Conservation (phyloP, 805 yeast species). For the Wickerhamomyces mucosus region DNA sequence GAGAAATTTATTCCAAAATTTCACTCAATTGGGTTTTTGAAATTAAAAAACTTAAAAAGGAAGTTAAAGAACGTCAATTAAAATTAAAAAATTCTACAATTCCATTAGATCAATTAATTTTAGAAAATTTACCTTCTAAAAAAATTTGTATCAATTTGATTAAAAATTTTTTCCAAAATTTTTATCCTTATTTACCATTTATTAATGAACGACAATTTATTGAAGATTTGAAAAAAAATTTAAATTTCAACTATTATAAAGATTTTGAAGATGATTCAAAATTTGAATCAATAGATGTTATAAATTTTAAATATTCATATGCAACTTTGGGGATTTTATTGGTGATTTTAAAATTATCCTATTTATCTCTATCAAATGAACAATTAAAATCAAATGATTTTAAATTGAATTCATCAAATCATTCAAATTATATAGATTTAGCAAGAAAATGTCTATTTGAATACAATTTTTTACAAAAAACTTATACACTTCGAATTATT, state of each 20-base stretch:
- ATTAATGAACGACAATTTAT: slow-evolving; percentile 15
- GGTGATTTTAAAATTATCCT: slow-evolving; percentile 14
- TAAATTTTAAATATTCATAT: slow-evolving; percentile 13
- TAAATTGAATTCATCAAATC: slow-evolving; percentile 4
- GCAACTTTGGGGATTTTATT: slow-evolving; percentile 15
- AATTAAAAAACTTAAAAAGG: slow-evolving; percentile 7
- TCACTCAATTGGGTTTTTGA: no score
- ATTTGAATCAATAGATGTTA: slow-evolving; percentile 22
- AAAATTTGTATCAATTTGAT: slow-evolving; percentile 8
- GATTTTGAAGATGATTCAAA: slow-evolving; percentile 23
- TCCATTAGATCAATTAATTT: slow-evolving; percentile 7
- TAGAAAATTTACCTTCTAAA: slow-evolving; percentile 12
- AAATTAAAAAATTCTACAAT: not conserved
- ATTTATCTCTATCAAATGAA: slow-evolving; percentile 18
- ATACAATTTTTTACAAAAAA: slow-evolving; percentile 36
- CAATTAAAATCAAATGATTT: slow-evolving; percentile 9
- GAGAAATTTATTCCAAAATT: no score
- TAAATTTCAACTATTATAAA: slow-evolving; percentile 23
- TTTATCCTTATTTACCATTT: slow-evolving; percentile 19
- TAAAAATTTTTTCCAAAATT: slow-evolving; percentile 16
- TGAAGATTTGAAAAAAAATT: slow-evolving; percentile 8
- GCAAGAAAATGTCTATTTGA: slow-evolving; percentile 34
- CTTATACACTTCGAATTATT: slow-evolving; percentile 36
- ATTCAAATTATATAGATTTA: slow-evolving; percentile 5
- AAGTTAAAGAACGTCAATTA: slow-evolving; percentile 2